Evolutionary conservation across 495 filamentous ascomycete species (phyloP), one percentile per base, ranked within the genome.

Genomic region (Echria macrotheca): DNA sequence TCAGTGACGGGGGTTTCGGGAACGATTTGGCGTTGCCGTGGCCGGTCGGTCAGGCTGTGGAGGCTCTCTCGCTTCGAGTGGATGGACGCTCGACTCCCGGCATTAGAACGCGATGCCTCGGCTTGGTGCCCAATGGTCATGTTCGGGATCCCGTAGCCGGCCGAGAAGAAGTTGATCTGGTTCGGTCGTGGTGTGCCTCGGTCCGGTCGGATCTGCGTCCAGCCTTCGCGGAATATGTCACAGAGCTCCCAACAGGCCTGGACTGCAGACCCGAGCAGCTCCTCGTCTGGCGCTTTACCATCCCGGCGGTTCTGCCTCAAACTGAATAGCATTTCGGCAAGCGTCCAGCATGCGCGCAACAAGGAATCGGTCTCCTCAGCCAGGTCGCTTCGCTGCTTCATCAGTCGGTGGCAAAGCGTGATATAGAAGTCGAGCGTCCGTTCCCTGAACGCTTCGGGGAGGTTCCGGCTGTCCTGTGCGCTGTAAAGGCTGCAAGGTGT

Each of bases 231-330:
- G 70, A 95, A 96, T 39, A 96, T 82, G 69, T 96, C 90, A 63
- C 88, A 94, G 21, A 96, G 79, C 55, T 95, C 90, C 90, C 90
- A 96, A 66, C 90, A 96, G 5, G 90, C 86, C 59, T 95, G 89
- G 2, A 96, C 84, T 0, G 90, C 88, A 2, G 86, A 91, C 12
- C 86, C 83, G 5, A 95, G 74, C 5, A 95, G 71, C 56, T 93
- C 89, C 60, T 91, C 87, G 57, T 94, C 87, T 0, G 86, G 71
- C 0, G 69, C 63, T 57, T 83, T 89, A 31, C 80, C 81, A 54
- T 91, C 86, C 25, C 81, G 70, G 52, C 79, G 85, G 64, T 82
- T 91, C 57, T 96, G 89, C 3, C 90, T 85, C 15, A 96, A 75
- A 63, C 85, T 94, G 66, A 95, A 95, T 1, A 96, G 77, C 87